These are phyloP conservation scores for Hymenoscyphus linearis DNA, from an alignment of 2,329 filamentous ascomycete species.

Conservation along the genomic window DNA sequence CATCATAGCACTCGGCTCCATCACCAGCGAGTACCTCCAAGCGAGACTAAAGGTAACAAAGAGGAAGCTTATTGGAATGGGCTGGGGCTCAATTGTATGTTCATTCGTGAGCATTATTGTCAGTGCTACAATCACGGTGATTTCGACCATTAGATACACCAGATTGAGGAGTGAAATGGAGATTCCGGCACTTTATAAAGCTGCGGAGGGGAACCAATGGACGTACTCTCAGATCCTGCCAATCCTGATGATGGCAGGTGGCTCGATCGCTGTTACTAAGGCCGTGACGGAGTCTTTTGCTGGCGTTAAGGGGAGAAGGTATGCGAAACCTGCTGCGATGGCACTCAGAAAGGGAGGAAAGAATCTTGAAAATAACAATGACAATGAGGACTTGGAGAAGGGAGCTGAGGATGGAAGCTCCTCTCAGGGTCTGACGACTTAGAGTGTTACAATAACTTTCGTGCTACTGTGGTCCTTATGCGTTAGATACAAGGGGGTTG, in stretches of 20 bases:
- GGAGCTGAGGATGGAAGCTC: background rate
- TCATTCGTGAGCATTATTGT: background rate
- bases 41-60: background rate
- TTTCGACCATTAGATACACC: background rate
- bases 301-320: background rate
- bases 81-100: background rate
- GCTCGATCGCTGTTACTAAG: constrained; percentile 1
- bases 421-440: background rate
- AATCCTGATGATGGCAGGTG: constrained; percentile 4
- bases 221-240: constrained; percentile 4
- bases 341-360: background rate
- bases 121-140: background rate
- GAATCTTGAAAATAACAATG: background rate
- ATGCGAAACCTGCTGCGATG: background rate
- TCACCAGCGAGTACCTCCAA: constrained; percentile 1
- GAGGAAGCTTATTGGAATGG: background rate
- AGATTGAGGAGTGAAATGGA: constrained; percentile 1
- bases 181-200: background rate
- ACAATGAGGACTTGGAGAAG: background rate
- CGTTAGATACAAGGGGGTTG: too few relatives aligned
- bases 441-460: too few relatives aligned
- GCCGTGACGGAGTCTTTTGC: background rate
- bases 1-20: background rate
- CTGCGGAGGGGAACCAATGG: background rate
- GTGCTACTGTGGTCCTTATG: too few relatives aligned